Evolutionary conservation across 2,329 filamentous ascomycete genomes (phyloP).

Genomic region (Lachnellula suecica): DNA sequence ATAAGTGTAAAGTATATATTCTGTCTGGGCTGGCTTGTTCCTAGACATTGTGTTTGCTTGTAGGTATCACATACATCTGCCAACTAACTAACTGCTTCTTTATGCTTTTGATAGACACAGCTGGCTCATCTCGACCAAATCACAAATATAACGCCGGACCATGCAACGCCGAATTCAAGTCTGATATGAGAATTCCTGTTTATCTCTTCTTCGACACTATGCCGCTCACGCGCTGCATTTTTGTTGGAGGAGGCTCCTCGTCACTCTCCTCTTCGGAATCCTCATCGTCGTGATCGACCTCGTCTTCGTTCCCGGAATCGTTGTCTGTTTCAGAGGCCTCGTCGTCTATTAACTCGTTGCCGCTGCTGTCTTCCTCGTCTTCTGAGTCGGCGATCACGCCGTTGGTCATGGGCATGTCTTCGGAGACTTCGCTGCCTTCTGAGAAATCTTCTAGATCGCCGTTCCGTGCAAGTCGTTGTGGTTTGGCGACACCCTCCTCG

Average conservation of each 20-base stretch:
- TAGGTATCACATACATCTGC: neutral
- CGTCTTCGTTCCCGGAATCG: constrained; percentile 40
- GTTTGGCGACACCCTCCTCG: constrained; percentile 54
- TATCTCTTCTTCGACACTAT: constrained; percentile 27
- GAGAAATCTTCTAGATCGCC: constrained; percentile 23
- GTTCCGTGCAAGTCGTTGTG: constrained; percentile 18
- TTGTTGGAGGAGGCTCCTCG: constrained; percentile 33
- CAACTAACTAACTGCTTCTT: neutral
- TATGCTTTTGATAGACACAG: neutral
- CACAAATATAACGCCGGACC: constrained; percentile 17
- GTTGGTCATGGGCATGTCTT: constrained; percentile 39
- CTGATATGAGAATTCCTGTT: constrained; percentile 10
- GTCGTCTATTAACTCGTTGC: constrained; percentile 47
- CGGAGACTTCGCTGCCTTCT: constrained; percentile 32
- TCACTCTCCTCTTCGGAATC: constrained; percentile 45
- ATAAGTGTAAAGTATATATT: neutral
- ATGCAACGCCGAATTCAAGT: constrained; percentile 29
- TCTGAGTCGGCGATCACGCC: constrained; percentile 48
- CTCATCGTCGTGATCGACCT: constrained; percentile 43
- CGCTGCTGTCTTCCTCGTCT: constrained; percentile 44
- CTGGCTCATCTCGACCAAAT: neutral
- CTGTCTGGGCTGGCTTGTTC: too few relatives aligned
- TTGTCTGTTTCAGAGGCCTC: constrained; percentile 46
- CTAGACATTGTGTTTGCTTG: neutral
- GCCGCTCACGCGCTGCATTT: constrained; percentile 25